These are phyloP conservation scores for Thelephora terrestris DNA, from an alignment of 1,284 basidiomycete species.

Conservation along the genomic window DNA sequence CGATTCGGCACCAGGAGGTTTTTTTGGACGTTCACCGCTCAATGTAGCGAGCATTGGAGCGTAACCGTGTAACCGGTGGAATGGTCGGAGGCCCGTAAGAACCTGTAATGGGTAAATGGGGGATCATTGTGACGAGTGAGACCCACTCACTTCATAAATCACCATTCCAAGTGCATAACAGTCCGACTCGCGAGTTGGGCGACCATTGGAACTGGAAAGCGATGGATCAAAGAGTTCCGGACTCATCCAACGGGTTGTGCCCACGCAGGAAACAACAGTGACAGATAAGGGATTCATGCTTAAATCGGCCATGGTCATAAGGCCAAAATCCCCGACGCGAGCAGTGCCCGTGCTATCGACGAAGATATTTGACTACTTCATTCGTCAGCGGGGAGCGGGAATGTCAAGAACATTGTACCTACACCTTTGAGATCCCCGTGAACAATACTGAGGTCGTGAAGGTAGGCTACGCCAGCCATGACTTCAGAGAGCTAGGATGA, in stretches of 20 bases:
- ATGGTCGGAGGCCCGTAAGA: too few relatives aligned
- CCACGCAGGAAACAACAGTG: background rate
- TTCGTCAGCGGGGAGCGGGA: too few relatives aligned
- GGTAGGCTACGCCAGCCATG: too few relatives aligned
- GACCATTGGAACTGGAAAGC: background rate
- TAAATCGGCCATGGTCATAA: background rate
- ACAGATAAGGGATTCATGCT: background rate
- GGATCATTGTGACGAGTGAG: too few relatives aligned
- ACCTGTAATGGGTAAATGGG: too few relatives aligned
- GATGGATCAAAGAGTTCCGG: background rate
- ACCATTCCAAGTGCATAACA: conserved; percentile 5
- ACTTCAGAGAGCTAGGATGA: too few relatives aligned
- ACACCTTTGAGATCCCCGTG: too few relatives aligned
- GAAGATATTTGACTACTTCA: background rate
- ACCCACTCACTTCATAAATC: conserved; percentile 2
- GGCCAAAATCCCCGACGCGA: conserved; percentile 1
- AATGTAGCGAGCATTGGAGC: background rate
- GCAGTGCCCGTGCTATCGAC: background rate
- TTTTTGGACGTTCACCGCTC: background rate
- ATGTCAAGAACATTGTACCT: too few relatives aligned
- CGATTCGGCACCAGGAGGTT: background rate
- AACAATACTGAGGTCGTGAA: too few relatives aligned
- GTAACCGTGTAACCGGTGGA: too few relatives aligned
- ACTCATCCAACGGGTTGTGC: background rate
- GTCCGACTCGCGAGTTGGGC: background rate